Evolutionary conservation across 257 asterid genomes (phyloP).

Genomic region (Scutellaria galericulata): DNA sequence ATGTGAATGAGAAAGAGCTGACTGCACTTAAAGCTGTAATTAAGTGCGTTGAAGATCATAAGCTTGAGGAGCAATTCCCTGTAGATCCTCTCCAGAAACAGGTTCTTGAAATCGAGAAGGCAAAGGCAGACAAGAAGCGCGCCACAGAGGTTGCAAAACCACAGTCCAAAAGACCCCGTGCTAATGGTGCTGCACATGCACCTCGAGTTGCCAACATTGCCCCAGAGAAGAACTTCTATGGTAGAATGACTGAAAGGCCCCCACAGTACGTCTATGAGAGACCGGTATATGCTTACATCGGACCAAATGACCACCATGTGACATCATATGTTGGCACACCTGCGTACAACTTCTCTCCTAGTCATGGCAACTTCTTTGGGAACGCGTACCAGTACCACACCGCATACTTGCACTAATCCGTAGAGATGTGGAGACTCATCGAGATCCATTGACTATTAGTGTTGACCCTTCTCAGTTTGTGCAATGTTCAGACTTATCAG

Average conservation of each 20-base stretch:
- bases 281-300: slow-evolving; percentile 71
- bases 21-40: slow-evolving; percentile 86
- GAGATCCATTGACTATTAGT: slow-evolving; percentile 70
- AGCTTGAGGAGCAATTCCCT: slow-evolving; percentile 77
- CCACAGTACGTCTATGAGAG: slow-evolving; percentile 81
- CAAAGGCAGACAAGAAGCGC: slow-evolving; percentile 91
- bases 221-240: slow-evolving; percentile 74
- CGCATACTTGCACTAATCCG: slow-evolving; percentile 92
- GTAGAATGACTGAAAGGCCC: slow-evolving; percentile 70
- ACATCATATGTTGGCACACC: slow-evolving; percentile 63
- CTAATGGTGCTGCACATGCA: slow-evolving; percentile 65
- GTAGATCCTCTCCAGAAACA: slow-evolving; percentile 86
- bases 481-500: slow-evolving; percentile 54
- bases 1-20: slow-evolving; percentile 86
- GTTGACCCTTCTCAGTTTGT: slow-evolving; percentile 65
- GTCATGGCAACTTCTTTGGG: slow-evolving; percentile 89
- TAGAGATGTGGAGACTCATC: slow-evolving; percentile 61
- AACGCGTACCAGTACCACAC: slow-evolving; percentile 94
- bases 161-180: slow-evolving; percentile 93
- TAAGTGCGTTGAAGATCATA: slow-evolving; percentile 90
- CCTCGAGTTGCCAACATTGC: slow-evolving; percentile 58
- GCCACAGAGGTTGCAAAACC: slow-evolving; percentile 95
- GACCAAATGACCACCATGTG: slow-evolving; percentile 64
- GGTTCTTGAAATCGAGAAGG: slow-evolving; percentile 83
- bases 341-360: slow-evolving; percentile 62